phyloP scores from a whole-genome alignment of 257 asterid species.

The Euphrasia confusa region DNA sequence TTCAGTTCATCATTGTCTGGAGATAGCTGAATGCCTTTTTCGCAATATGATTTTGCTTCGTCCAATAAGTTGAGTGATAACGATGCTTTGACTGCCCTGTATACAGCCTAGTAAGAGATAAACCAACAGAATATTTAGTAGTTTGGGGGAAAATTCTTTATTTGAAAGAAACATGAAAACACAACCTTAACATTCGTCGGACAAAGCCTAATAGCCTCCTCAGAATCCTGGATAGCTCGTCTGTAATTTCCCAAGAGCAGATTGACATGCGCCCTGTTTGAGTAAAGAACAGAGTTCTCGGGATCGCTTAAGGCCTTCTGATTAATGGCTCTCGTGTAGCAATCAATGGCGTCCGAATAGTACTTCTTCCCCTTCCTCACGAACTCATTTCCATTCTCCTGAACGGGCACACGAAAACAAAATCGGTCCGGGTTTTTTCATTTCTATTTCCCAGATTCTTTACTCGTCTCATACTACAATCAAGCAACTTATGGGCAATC shows the following conservation, averaged over 20 bases:
- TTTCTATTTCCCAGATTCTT: not conserved
- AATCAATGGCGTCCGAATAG: slow-evolving; percentile 76
- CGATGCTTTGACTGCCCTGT: slow-evolving; percentile 83
- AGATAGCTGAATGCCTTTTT: slow-evolving; percentile 64
- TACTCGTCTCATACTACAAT: not conserved
- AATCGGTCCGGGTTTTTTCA: not conserved
- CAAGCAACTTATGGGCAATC: no score
- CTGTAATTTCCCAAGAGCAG: slow-evolving; percentile 71
- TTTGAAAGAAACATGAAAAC: slow-evolving; percentile 2
- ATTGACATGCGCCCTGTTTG: slow-evolving; percentile 92
- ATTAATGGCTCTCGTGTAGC: slow-evolving; percentile 87
- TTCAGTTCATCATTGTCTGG: slow-evolving; percentile 68
- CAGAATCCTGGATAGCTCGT: slow-evolving; percentile 83
- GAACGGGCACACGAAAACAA: slow-evolving; percentile 24
- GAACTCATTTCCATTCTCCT: slow-evolving; percentile 84
- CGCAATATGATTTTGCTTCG: slow-evolving; percentile 67
- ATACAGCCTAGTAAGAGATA: slow-evolving; percentile 49
- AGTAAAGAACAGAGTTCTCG: slow-evolving; percentile 59
- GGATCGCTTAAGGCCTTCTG: slow-evolving; percentile 75
- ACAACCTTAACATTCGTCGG: slow-evolving; percentile 74
- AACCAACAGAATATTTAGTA: slow-evolving; percentile 11
- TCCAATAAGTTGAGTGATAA: slow-evolving; percentile 60
- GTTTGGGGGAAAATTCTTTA: slow-evolving; percentile 10
- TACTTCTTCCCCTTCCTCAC: slow-evolving; percentile 81
- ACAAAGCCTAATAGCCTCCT: slow-evolving; percentile 62